phyloP scores from a whole-genome alignment of 306 rosid genomes.

The Dalbergia cultrata region DNA sequence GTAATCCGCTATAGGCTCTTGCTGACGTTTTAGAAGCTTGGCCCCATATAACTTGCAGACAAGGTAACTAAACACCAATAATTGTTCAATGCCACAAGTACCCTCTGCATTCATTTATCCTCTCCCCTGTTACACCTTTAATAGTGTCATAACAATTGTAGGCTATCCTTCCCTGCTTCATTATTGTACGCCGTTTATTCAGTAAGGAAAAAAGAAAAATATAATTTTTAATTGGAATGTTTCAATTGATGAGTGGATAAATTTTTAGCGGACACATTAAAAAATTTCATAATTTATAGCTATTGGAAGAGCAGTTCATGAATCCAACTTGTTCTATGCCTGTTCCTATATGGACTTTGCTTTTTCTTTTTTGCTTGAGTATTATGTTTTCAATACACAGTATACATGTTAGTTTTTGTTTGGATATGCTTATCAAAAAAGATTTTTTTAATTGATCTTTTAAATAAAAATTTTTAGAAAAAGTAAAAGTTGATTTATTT shows the following conservation, averaged over 20 bases:
- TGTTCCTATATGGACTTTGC: background rate
- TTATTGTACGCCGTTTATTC: constrained; percentile 8
- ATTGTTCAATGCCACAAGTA: constrained; percentile 53
- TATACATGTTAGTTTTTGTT: background rate
- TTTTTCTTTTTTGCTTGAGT: background rate
- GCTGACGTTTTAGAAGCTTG: constrained; percentile 71
- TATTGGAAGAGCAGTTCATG: constrained; percentile 14
- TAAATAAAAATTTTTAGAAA: no score
- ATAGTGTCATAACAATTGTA: constrained; percentile 9
- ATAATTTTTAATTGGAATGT: background rate
- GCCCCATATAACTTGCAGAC: constrained; percentile 66
- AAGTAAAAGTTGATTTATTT: no score
- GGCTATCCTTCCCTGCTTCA: constrained; percentile 6
- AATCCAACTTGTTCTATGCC: constrained; percentile 29
- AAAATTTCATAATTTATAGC: background rate
- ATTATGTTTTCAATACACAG: background rate
- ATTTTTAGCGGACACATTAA: background rate
- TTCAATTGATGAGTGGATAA: background rate
- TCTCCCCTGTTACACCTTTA: constrained; percentile 22
- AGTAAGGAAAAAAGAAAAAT: constrained; percentile 2
- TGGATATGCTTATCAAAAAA: no score
- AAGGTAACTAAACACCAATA: constrained; percentile 53
- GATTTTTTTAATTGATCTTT: no score
- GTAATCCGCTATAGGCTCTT: constrained; percentile 56
- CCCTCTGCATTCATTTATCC: constrained; percentile 41